phyloP scores from a whole-genome alignment of 2,329 filamentous ascomycete genomes.

The Pseudogymnoascus sp. region DNA sequence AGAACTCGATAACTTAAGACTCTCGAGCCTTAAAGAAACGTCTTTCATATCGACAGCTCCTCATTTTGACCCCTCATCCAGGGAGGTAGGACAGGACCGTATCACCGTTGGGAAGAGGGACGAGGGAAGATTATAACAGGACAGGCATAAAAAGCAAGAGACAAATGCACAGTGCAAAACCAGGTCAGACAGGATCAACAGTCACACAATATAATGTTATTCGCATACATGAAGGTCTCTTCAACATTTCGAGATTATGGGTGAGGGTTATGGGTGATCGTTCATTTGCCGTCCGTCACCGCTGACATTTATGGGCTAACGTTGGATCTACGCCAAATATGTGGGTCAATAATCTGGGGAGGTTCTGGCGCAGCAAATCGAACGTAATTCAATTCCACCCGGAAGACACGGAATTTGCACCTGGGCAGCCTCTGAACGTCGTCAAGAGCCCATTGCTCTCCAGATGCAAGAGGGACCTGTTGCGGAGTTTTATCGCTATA shows the following conservation, averaged over 20 bases:
- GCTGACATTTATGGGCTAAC: neutral
- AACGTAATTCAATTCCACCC: neutral
- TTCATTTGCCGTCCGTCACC: neutral
- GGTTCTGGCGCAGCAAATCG: neutral
- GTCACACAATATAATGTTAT: neutral
- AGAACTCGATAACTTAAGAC: neutral
- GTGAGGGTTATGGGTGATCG: neutral
- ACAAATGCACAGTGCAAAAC: neutral
- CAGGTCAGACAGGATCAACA: neutral
- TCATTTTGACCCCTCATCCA: neutral
- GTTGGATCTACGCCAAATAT: neutral
- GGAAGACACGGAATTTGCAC: neutral
- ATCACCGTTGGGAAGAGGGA: neutral
- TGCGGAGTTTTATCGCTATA: neutral
- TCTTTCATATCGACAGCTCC: neutral
- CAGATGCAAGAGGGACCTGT: neutral
- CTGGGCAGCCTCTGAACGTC: neutral
- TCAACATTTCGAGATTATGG: neutral
- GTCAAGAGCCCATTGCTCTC: neutral
- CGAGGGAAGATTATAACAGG: neutral
- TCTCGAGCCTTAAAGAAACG: neutral
- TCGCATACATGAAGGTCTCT: neutral
- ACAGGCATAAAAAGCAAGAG: neutral
- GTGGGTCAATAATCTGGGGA: constrained; percentile 11
- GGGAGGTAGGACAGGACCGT: neutral